A percentile compares a stretch with the other conserved stretches of the same genome.
phyloP scores from a whole-genome alignment of 768 basidiomycete species.

The Boletus rufocinnamomeus region DNA sequence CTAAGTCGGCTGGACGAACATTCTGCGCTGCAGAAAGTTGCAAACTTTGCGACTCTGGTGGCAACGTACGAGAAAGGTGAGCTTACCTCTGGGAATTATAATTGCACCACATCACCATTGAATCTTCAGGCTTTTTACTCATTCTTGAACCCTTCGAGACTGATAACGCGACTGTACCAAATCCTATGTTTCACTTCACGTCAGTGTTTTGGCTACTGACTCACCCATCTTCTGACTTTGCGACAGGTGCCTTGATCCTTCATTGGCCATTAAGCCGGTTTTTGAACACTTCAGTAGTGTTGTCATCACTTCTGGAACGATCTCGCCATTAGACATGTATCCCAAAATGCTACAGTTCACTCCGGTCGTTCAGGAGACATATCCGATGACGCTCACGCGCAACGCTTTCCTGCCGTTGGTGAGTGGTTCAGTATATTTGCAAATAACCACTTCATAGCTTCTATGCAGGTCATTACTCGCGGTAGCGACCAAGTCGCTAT shows the following conservation, averaged over 20 bases:
- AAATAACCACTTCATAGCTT: neutral
- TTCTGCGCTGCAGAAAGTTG: slow-evolving; percentile 91
- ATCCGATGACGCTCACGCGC: slow-evolving; percentile 95
- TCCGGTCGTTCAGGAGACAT: slow-evolving; percentile 94
- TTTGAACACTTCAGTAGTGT: slow-evolving; percentile 98
- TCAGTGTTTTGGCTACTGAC: slow-evolving; percentile 37
- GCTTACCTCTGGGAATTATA: slow-evolving; percentile 2
- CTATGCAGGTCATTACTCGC: slow-evolving; percentile 85
- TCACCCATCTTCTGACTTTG: slow-evolving; percentile 12
- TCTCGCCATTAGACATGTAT: slow-evolving; percentile 99
- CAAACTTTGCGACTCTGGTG: slow-evolving; percentile 93
- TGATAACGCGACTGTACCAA: slow-evolving; percentile 96
- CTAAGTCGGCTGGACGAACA: slow-evolving; percentile 89
- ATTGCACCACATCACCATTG: neutral
- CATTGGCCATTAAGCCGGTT: slow-evolving; percentile 95
- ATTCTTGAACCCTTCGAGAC: slow-evolving; percentile 99
- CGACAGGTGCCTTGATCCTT: slow-evolving; percentile 91
- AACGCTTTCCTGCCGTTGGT: slow-evolving; percentile 96
- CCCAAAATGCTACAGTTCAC: slow-evolving; percentile 99
- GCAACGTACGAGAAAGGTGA: slow-evolving; percentile 97
- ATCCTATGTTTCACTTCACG: slow-evolving; percentile 98
- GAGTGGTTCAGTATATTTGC: slow-evolving; percentile 25
- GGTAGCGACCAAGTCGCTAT: slow-evolving; percentile 99
- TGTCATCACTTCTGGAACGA: slow-evolving; percentile 98
- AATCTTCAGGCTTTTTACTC: slow-evolving; percentile 78